Conservation (phyloP, 805 yeast species). For the Isabelozyma gotoi region DNA sequence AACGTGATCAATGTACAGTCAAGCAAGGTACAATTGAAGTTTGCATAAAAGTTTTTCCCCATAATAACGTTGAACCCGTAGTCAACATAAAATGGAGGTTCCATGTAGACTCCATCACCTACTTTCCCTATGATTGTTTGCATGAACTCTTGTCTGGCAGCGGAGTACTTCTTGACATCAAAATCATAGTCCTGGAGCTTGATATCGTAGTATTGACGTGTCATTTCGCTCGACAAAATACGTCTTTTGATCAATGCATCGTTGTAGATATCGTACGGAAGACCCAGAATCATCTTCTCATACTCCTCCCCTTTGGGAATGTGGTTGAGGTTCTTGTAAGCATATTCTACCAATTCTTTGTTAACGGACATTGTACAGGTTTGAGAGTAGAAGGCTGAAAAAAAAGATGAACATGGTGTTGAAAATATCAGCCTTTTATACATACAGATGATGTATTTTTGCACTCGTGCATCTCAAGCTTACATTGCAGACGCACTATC, state of each 20-base stretch:
- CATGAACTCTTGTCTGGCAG: conserved; percentile 38
- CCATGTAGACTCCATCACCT: conserved; percentile 43
- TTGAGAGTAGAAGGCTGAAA: background rate
- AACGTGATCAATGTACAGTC: conserved; percentile 61
- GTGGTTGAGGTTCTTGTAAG: conserved; percentile 31
- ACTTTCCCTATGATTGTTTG: conserved; percentile 47
- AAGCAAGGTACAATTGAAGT: conserved; percentile 54
- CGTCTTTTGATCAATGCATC: conserved; percentile 26
- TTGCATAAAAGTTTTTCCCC: conserved; percentile 60
- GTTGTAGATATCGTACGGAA: conserved; percentile 41
- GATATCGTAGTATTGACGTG: conserved; percentile 31
- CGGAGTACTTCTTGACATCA: conserved; percentile 22
- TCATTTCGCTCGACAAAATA: conserved; percentile 29
- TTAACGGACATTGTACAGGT: conserved; percentile 6
- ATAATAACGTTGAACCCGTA: conserved; percentile 62
- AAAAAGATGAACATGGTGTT: background rate
- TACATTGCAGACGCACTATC: too few relatives aligned
- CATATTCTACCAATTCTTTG: conserved; percentile 33
- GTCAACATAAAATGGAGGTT: conserved; percentile 63
- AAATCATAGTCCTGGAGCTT: conserved; percentile 31
- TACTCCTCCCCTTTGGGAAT: conserved; percentile 43
- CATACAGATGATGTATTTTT: too few relatives aligned
- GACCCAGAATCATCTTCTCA: conserved; percentile 55
- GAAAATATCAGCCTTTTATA: too few relatives aligned
- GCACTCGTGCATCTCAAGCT: too few relatives aligned